These are phyloP conservation scores for Lizonia empirigonia DNA, from an alignment of 2,329 filamentous ascomycete species.

Conservation along the genomic window DNA sequence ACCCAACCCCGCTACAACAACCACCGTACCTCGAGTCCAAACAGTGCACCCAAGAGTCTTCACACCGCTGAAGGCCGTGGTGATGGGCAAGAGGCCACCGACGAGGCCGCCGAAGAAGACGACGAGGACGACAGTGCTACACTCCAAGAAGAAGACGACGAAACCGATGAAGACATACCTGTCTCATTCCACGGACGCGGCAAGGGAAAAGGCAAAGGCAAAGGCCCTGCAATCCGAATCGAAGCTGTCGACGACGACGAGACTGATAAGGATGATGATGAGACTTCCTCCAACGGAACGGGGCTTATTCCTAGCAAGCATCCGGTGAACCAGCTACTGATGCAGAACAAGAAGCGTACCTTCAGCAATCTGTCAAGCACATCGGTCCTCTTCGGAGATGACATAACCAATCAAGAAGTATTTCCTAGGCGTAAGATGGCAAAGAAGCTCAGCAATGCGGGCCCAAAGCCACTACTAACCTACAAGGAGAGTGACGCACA, in stretches of 20 bases:
- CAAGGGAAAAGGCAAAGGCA: conserved; percentile 44
- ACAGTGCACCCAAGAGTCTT: conserved; percentile 27
- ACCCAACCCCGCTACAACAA: conserved; percentile 29
- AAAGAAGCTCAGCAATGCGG: conserved; percentile 43
- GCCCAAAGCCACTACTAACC: conserved; percentile 42
- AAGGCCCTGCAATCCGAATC: conserved; percentile 45
- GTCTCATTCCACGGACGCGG: conserved; percentile 43
- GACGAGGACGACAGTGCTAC: conserved; percentile 44
- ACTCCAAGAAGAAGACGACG: conserved; percentile 45
- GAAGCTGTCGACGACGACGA: conserved; percentile 41
- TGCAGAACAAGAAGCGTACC: conserved; percentile 47
- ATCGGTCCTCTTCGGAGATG: conserved; percentile 46
- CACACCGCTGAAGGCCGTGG: conserved; percentile 33
- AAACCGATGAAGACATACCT: conserved; percentile 40
- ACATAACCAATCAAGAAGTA: conserved; percentile 35
- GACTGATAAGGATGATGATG: conserved; percentile 39
- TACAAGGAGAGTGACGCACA: conserved; percentile 38
- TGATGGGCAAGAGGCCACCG: conserved; percentile 34
- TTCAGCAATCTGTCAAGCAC: conserved; percentile 49
- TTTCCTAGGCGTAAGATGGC: conserved; percentile 49
- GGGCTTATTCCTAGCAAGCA: conserved; percentile 40
- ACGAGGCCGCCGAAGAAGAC: conserved; percentile 41
- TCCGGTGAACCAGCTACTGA: conserved; percentile 35
- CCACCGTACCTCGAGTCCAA: conserved; percentile 26
- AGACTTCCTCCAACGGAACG: conserved; percentile 33